A percentile compares a stretch with the other conserved stretches of the same genome.
These are phyloP conservation scores for Plasmodium reichenowi DNA, from an alignment of 169 alveolate genomes.

Conservation along the genomic window DNA sequence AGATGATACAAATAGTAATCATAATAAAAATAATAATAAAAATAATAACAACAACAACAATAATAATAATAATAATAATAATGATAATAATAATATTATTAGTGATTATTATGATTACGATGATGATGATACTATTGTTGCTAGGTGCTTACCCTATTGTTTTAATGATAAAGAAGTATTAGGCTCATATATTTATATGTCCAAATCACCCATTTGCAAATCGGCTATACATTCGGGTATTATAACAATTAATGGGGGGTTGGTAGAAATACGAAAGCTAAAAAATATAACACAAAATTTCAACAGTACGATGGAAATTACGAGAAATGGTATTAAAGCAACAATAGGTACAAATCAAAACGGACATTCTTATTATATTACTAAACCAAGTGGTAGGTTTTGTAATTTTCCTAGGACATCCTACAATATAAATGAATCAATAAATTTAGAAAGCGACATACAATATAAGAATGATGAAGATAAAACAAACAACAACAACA, in stretches of 20 bases:
- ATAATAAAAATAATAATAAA: no score
- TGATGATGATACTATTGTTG: conserved; percentile 6
- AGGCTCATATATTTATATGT: conserved; percentile 79
- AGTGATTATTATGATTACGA: neutral
- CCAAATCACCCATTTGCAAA: conserved; percentile 80
- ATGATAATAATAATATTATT: no score
- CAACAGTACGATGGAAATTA: conserved; percentile 26
- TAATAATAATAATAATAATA: no score
- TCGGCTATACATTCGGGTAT: conserved; percentile 84
- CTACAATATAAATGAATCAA: conserved; percentile 22
- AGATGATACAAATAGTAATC: no score
- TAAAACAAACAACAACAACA: no score
- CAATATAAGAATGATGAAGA: no score
- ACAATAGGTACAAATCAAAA: conserved; percentile 20
- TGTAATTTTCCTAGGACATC: conserved; percentile 71
- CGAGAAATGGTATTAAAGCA: conserved; percentile 56
- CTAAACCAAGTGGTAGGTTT: conserved; percentile 54
- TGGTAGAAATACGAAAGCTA: conserved; percentile 50
- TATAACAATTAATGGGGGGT: conserved; percentile 77
- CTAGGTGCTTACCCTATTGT: conserved; percentile 68
- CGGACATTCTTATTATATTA: conserved; percentile 49
- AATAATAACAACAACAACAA: no score
- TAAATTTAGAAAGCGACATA: conserved; percentile 16
- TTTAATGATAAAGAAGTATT: conserved; percentile 35
- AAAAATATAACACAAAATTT: conserved; percentile 54